These are phyloP conservation scores for Aspergillus bertholletiae DNA, from an alignment of 495 filamentous ascomycete species.

Conservation along the genomic window DNA sequence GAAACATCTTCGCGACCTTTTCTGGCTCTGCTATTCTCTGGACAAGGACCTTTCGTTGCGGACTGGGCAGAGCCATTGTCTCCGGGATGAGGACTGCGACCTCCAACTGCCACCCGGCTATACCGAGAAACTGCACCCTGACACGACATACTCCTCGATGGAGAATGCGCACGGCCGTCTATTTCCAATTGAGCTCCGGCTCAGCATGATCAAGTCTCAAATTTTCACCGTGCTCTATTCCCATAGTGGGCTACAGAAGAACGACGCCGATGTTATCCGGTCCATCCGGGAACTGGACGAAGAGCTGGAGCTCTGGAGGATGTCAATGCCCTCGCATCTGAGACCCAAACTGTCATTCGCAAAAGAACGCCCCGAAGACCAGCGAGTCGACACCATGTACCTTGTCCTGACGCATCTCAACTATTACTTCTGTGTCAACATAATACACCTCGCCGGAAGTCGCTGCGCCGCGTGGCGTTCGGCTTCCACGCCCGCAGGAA, in stretches of 20 bases:
- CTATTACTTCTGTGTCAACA: conserved; percentile 30
- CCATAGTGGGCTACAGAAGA: conserved; percentile 20
- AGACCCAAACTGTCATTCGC: neutral
- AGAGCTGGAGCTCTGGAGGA: conserved; percentile 30
- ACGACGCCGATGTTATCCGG: conserved; percentile 28
- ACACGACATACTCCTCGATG: too few species aligned
- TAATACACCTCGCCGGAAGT: conserved; percentile 29
- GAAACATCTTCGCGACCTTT: conserved; percentile 14
- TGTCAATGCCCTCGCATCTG: conserved; percentile 5
- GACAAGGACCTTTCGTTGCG: conserved; percentile 33
- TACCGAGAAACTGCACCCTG: conserved; percentile 9
- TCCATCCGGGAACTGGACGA: conserved; percentile 34
- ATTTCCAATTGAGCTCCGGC: conserved; percentile 22
- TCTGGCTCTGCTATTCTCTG: conserved; percentile 34
- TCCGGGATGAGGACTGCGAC: conserved; percentile 34
- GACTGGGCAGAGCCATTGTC: conserved; percentile 29
- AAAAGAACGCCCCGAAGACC: neutral
- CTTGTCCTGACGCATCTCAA: conserved; percentile 25
- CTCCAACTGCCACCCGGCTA: conserved; percentile 20
- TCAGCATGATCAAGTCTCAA: conserved; percentile 29
- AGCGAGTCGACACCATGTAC: neutral
- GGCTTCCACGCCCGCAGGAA: conserved; percentile 2
- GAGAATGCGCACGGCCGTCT: neutral
- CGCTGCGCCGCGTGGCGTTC: conserved; percentile 18
- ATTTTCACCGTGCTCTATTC: conserved; percentile 28